Evolutionary conservation across 2,329 filamentous ascomycete genomes (phyloP), one percentile per base, ranked within the genome.

Genomic region (Rhinocladiella similis): DNA sequence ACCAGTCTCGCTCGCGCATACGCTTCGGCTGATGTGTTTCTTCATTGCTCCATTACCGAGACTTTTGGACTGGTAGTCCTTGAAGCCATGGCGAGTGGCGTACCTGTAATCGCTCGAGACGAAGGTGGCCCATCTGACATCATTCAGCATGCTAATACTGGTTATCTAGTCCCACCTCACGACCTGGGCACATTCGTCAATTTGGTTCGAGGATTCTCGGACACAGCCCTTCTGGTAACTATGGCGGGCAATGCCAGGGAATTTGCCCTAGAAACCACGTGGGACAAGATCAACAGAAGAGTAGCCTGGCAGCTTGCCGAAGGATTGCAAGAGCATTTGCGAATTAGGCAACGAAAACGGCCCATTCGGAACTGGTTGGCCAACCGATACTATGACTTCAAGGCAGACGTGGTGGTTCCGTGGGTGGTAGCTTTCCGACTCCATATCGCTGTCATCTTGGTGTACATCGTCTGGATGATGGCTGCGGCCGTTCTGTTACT

Each of bases 21-120:
- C 62, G 85, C 87, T 1, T 83, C 82, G 3, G 85, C 82, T 0
- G 86, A 89, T 66, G 63, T 89, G n/a, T 89, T 89, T 66, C 71
- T 89, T 13, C 86, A 89, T 71, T 88, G 85, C 71, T 89, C 84
- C 19, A 75, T 89, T 55, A 89, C 86, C 0, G 86, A 89, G 70
- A 89, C 86, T 0, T 89, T 89, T 68, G 86, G 86, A 0, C 74
- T 89, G 9, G 86, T 89, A 0, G 86, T 89, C 1, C 74, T 89
- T 1, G 86, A 89, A 69, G 83, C 83, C 2, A 88, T 89, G 85
- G 85, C 86, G 0, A 87, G 84, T 60, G 85, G 85, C 2, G 78
- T 90, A 2, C 85, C 86, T 0, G 86, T 89, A 20, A 77, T 89
- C 50, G 86, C 86, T 2, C 79, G 87, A 45, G 85, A 89, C 64